These are phyloP conservation scores for Globisporangium mamillatum DNA, from an alignment of 352 stramenopile species.

Conservation along the genomic window DNA sequence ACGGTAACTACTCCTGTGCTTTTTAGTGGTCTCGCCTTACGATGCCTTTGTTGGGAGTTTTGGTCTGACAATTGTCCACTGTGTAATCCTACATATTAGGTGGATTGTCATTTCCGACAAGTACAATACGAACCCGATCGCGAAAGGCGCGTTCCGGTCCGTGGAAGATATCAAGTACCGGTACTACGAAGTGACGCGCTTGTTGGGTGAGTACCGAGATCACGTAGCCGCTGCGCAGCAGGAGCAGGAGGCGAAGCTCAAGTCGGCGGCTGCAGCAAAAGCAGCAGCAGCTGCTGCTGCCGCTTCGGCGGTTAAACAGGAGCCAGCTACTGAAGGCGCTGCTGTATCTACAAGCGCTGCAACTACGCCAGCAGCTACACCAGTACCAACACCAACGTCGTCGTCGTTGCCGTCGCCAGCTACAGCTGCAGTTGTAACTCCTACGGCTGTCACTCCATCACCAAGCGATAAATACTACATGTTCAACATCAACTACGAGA, in stretches of 20 bases:
- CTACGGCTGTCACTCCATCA: not conserved
- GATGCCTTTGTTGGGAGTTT: not conserved
- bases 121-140: conserved; percentile 45
- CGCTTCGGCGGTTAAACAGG: not conserved
- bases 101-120: conserved; percentile 65
- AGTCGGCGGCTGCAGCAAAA: not conserved
- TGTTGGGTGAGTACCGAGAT: conserved; percentile 43
- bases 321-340: not conserved
- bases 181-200: conserved; percentile 57
- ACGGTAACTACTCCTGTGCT: conserved; percentile 14
- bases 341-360: not conserved
- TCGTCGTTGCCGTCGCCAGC: not conserved
- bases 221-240: not conserved
- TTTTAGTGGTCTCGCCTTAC: not conserved
- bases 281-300: not conserved
- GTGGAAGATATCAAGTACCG: conserved; percentile 74
- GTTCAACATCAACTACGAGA: conserved; percentile 71
- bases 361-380: conserved; percentile 13
- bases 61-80: not conserved
- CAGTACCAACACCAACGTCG: not conserved
- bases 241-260: not conserved
- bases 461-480: conserved; percentile 32
- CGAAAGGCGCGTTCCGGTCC: conserved; percentile 32
- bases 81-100: conserved; percentile 19
- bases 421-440: not conserved